These are phyloP conservation scores for Teunomyces pallodes DNA, from an alignment of 805 yeast species.

Conservation along the genomic window DNA sequence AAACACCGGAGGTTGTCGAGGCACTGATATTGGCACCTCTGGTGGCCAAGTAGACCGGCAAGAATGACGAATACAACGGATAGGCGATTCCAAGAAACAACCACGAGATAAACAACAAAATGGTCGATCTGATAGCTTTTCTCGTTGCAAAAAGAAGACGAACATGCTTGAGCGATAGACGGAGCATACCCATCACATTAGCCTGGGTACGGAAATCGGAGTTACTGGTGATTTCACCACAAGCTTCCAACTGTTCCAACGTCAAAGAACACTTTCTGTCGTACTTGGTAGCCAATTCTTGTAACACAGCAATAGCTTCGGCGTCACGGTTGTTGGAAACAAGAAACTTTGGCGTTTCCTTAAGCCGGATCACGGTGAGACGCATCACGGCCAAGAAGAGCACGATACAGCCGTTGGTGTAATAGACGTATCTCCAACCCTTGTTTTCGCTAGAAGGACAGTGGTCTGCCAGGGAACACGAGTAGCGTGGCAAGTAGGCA, in stretches of 20 bases:
- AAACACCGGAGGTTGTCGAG: slow-evolving; percentile 34
- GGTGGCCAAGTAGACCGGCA: slow-evolving; percentile 36
- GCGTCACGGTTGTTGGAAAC: slow-evolving; percentile 51
- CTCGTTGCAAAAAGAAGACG: slow-evolving; percentile 11
- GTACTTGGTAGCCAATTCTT: slow-evolving; percentile 39
- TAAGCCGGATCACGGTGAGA: slow-evolving; percentile 35
- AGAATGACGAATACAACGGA: slow-evolving; percentile 53
- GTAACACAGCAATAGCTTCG: slow-evolving; percentile 43
- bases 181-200: slow-evolving; percentile 6
- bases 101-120: slow-evolving; percentile 14
- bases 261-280: slow-evolving; percentile 19
- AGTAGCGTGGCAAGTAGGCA: slow-evolving; percentile 52
- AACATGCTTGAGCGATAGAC: slow-evolving; percentile 7
- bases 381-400: slow-evolving; percentile 31
- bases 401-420: slow-evolving; percentile 49
- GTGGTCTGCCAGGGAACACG: slow-evolving; percentile 39
- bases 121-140: slow-evolving; percentile 7
- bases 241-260: slow-evolving; percentile 19
- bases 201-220: slow-evolving; percentile 16
- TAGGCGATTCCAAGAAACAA: slow-evolving; percentile 53
- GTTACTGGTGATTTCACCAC: slow-evolving; percentile 16
- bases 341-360: slow-evolving; percentile 57
- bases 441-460: slow-evolving; percentile 49
- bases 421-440: slow-evolving; percentile 60
- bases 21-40: slow-evolving; percentile 51